Conservation (phyloP, 2,329 filamentous ascomycete species). For the Metarhizium sp. region DNA sequence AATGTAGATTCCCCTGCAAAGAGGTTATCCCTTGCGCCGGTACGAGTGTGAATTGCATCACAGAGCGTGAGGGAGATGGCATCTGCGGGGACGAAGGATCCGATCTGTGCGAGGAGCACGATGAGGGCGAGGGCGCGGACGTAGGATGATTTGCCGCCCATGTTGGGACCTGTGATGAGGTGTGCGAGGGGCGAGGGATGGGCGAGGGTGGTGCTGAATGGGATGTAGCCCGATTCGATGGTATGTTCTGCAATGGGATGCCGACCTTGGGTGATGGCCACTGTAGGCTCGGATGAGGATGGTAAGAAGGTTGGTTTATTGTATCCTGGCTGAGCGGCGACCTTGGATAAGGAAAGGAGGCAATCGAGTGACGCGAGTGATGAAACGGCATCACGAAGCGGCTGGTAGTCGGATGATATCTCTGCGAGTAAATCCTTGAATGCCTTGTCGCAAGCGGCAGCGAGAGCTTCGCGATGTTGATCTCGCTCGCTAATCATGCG, state of each 20-base stretch:
- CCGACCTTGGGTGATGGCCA: slow-evolving; percentile 57
- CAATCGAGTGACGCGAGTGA: slow-evolving; percentile 83
- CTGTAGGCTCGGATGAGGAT: slow-evolving; percentile 53
- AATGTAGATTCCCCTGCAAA: slow-evolving; percentile 92
- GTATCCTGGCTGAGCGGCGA: slow-evolving; percentile 83
- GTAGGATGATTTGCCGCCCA: slow-evolving; percentile 98
- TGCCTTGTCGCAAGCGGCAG: slow-evolving; percentile 80
- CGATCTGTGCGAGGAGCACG: slow-evolving; percentile 87
- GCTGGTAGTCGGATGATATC: slow-evolving; percentile 78
- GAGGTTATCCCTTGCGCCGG: slow-evolving; percentile 94
- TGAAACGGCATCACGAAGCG: slow-evolving; percentile 79
- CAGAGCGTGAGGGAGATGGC: slow-evolving; percentile 68
- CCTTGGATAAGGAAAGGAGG: slow-evolving; percentile 73
- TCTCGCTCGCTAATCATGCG: slow-evolving; percentile 78
- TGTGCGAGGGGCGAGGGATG: slow-evolving; percentile 60
- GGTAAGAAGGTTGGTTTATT: slow-evolving; percentile 61
- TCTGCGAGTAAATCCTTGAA: slow-evolving; percentile 63
- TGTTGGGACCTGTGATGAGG: slow-evolving; percentile 93
- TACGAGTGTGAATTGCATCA: slow-evolving; percentile 89
- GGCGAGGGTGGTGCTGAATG: slow-evolving; percentile 72
- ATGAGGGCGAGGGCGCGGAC: slow-evolving; percentile 89
- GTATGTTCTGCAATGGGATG: slow-evolving; percentile 96
- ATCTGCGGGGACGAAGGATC: slow-evolving; percentile 82
- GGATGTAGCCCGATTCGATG: slow-evolving; percentile 78
- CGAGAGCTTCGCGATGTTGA: slow-evolving; percentile 87